These are phyloP conservation scores for Acanthamoeba quina DNA, from an alignment of 208 protist genomes.

Conservation along the genomic window DNA sequence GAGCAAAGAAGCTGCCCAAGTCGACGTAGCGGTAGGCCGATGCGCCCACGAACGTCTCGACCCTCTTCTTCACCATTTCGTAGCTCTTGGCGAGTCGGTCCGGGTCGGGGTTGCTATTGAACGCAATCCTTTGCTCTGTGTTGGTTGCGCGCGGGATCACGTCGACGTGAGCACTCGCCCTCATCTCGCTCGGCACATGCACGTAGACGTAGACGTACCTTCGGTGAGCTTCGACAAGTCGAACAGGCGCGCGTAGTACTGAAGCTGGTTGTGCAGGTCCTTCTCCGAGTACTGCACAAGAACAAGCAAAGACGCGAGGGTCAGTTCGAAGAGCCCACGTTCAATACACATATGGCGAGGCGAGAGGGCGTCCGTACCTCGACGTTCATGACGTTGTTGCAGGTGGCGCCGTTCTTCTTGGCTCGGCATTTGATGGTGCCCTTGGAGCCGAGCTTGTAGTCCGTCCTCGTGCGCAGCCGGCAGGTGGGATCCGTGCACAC, in stretches of 20 bases:
- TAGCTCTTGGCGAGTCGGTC: neutral
- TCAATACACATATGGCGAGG: neutral
- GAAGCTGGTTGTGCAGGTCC: slow-evolving; percentile 15
- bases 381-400: neutral
- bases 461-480: slow-evolving; percentile 2
- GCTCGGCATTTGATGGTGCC: slow-evolving; percentile 24
- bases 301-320: neutral
- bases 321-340: neutral
- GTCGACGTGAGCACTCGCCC: too few relatives aligned
- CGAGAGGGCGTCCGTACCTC: neutral
- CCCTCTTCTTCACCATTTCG: neutral
- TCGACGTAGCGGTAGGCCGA: slow-evolving; percentile 40
- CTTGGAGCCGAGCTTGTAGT: slow-evolving; percentile 43
- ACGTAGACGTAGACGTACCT: neutral
- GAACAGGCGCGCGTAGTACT: slow-evolving; percentile 20
- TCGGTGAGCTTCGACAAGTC: slow-evolving; percentile 9
- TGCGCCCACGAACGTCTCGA: slow-evolving; percentile 7
- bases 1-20: slow-evolving; percentile 14
- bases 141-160: too few relatives aligned
- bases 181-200: neutral
- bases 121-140: neutral
- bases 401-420: slow-evolving; percentile 10
- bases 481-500: slow-evolving; percentile 41
- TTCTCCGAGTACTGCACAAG: slow-evolving; percentile 22
- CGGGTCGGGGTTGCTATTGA: neutral